phyloP scores from a whole-genome alignment of 2,329 filamentous ascomycete species.

The Penicillium rolfsii region DNA sequence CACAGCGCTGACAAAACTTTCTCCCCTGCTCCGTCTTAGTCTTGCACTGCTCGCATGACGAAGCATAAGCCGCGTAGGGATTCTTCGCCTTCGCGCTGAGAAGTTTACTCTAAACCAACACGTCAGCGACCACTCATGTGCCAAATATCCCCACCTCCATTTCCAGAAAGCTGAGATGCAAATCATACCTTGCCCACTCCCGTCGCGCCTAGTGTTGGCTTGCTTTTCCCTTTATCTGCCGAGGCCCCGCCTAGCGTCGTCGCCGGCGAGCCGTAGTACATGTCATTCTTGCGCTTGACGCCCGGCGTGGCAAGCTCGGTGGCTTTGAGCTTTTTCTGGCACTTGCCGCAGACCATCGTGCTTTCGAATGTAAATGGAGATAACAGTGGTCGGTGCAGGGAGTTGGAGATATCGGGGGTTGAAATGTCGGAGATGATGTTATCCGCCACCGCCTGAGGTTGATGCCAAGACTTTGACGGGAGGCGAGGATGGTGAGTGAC shows the following conservation, averaged over 20 bases:
- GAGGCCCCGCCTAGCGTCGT: constrained; percentile 34
- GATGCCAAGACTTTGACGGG: no score
- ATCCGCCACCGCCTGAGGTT: constrained; percentile 31
- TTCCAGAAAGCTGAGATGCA: neutral
- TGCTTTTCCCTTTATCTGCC: constrained; percentile 34
- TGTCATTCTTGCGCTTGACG: constrained; percentile 69
- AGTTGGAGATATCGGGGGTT: constrained; percentile 14
- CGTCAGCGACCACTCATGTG: neutral
- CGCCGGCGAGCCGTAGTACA: constrained; percentile 65
- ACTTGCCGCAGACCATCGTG: constrained; percentile 67
- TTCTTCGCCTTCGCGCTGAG: constrained; percentile 68
- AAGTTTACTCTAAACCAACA: constrained; percentile 60
- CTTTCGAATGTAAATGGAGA: neutral
- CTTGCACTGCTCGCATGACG: constrained; percentile 64
- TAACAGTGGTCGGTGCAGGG: constrained; percentile 2
- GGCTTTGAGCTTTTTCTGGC: constrained; percentile 61
- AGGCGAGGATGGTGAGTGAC: no score
- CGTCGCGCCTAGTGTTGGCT: constrained; percentile 58
- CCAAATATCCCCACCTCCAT: neutral
- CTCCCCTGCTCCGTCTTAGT: constrained; percentile 65
- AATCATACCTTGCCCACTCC: constrained; percentile 61
- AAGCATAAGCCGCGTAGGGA: constrained; percentile 66
- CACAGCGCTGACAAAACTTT: constrained; percentile 64
- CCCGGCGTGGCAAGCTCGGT: constrained; percentile 66
- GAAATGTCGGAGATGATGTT: constrained; percentile 13